A percentile compares a stretch with the other conserved stretches of the same genome.
Conservation (phyloP, 805 yeast species). For the Clavispora carvajalis region DNA sequence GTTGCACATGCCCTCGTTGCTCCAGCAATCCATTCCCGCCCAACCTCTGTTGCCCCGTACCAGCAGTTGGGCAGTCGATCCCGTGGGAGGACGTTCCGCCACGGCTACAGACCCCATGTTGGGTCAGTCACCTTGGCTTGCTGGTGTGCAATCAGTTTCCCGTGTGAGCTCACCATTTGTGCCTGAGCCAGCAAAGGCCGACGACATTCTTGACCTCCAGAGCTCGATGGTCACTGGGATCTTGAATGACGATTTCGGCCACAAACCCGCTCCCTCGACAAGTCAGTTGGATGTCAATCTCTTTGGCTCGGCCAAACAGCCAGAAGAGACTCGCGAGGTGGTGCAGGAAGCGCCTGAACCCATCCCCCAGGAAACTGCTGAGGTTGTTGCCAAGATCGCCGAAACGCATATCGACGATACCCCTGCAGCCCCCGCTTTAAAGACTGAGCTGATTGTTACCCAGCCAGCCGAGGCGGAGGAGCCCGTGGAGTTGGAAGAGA, state of each 20-base stretch:
- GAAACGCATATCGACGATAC: not conserved
- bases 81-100: slow-evolving; percentile 17
- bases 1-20: slow-evolving; percentile 30
- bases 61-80: slow-evolving; percentile 38
- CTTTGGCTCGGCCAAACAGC: not conserved
- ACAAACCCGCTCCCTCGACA: not conserved
- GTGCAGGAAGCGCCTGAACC: not conserved
- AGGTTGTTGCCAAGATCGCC: not conserved
- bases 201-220: slow-evolving; percentile 33
- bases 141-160: slow-evolving; percentile 28
- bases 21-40: slow-evolving; percentile 25
- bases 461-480: not conserved
- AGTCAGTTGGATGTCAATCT: not conserved
- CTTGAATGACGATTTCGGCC: slow-evolving; percentile 21
- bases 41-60: slow-evolving; percentile 28
- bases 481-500: not conserved
- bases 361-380: not conserved
- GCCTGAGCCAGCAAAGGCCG: slow-evolving; percentile 13
- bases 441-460: not conserved
- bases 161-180: slow-evolving; percentile 39
- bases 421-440: not conserved
- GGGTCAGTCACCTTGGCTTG: slow-evolving; percentile 38
- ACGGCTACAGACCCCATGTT: slow-evolving; percentile 20
- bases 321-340: not conserved
- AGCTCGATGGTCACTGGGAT: slow-evolving; percentile 38